Evolutionary conservation across 2,329 filamentous ascomycete species (phyloP).

Genomic region (Exophiala phaeomuriformis): DNA sequence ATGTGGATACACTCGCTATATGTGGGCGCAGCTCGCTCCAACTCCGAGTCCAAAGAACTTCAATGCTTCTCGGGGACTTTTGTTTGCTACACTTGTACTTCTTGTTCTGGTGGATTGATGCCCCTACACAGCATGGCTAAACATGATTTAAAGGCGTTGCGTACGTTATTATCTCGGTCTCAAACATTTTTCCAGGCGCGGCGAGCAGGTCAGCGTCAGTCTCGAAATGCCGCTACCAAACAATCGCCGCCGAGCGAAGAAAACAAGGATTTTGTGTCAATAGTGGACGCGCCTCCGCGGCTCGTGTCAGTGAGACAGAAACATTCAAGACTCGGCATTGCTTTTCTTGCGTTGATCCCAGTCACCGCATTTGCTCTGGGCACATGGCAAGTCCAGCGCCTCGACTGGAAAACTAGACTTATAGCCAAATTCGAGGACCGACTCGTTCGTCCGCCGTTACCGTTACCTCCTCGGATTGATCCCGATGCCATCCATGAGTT

Average conservation of each 20-base stretch:
- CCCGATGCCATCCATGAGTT: conserved; percentile 77
- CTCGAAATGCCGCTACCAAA: conserved; percentile 9
- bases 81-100: no score
- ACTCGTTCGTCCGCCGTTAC: conserved; percentile 74
- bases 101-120: no score
- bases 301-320: conserved; percentile 67
- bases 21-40: no score
- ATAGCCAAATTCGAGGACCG: conserved; percentile 90
- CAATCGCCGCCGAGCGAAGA: conserved; percentile 45
- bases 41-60: no score
- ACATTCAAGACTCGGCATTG: conserved; percentile 42
- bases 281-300: conserved; percentile 76
- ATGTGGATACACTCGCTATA: no score
- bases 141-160: conserved; percentile 13
- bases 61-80: no score
- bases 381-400: conserved; percentile 88
- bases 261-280: conserved; percentile 71
- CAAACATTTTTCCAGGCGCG: neutral
- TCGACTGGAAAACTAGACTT: conserved; percentile 89
- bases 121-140: conserved; percentile 9
- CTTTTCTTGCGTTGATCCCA: conserved; percentile 64
- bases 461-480: conserved; percentile 76
- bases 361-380: conserved; percentile 84
- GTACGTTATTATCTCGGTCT: conserved; percentile 1
- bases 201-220: neutral